Evolutionary conservation across 768 basidiomycete species (phyloP), one percentile per base, ranked within the genome.

Genomic region (Krasilnikovozyma curviuscula): DNA sequence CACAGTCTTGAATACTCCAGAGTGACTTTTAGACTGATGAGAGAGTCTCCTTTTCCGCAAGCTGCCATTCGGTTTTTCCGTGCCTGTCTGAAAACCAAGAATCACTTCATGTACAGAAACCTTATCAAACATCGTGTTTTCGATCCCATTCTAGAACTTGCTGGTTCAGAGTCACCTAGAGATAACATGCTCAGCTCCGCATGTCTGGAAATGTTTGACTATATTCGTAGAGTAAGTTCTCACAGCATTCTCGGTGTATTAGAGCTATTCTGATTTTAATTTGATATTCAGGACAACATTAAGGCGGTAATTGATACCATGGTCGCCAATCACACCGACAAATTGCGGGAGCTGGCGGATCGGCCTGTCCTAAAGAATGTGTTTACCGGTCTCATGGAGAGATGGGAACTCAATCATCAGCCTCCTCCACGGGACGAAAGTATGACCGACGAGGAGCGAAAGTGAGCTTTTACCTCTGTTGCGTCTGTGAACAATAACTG

Each of bases 101-200:
- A 66, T 48, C 66, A 68, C 52, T 69, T 69, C 47, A 65, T 69
- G 46, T 89, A 95, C 48, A 67, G 69, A 33, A 78, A 84, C 60
- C 69, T 95, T 48, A 74, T 79, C 62, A 89, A 91, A 67, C 71
- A 81, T 54, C 84, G 89, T 59, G 68, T 88, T 24, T 67, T 95
- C 55, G 73, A 75, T 55, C 81, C 86, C 2, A 76, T 95, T 46
- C 67, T 95, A 48, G 79, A 84, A 52, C 67, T 93, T 51, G 41
- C 44, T 33, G 37, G 32, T 7, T 46, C 32, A 2, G 89, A 93
- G 65, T 80, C 81, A 29, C 69, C 72, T 45, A 72, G 83, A 49
- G 93, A 98, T 63, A 98, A 89, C 66, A 71, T 98, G 52, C 69
- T 98, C 46, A 83, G 80, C 57, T 88, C 86, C 57, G 84, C 88